Conservation (phyloP, 2,329 filamentous ascomycete species). For the Lachnellula cervina region DNA sequence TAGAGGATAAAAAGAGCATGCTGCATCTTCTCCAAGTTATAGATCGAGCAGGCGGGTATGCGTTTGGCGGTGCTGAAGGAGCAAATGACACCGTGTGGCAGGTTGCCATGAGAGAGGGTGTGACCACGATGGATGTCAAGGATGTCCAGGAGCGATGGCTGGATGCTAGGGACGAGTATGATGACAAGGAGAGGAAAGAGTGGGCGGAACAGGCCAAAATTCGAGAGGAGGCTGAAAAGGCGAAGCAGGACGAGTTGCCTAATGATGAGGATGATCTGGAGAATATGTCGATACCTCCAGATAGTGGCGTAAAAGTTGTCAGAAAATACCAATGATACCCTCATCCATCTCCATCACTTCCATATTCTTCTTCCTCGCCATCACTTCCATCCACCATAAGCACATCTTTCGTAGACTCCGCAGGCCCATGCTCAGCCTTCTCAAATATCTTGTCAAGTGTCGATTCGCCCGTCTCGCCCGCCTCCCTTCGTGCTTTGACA, state of each 20-base stretch:
- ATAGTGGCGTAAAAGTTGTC: conserved; percentile 65
- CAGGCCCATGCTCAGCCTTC: conserved; percentile 17
- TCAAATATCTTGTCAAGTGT: conserved; percentile 39
- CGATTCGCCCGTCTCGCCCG: conserved; percentile 36
- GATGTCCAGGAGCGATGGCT: conserved; percentile 97
- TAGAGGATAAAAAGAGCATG: conserved; percentile 97
- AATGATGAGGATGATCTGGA: conserved; percentile 40
- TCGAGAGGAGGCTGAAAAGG: conserved; percentile 35
- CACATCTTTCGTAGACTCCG: conserved; percentile 35
- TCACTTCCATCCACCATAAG: conserved; percentile 43
- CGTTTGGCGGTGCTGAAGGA: conserved; percentile 84
- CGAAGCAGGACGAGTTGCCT: conserved; percentile 31
- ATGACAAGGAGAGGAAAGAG: conserved; percentile 69
- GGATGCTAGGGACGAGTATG: conserved; percentile 82
- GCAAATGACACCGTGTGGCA: conserved; percentile 98
- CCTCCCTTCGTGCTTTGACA: conserved; percentile 54
- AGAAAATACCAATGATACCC: conserved; percentile 54
- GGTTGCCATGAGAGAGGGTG: conserved; percentile 78
- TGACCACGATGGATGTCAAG: conserved; percentile 70
- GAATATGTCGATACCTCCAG: conserved; percentile 45
- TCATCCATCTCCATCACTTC: conserved; percentile 40
- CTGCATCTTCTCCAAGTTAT: conserved; percentile 85
- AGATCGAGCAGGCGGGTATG: conserved; percentile 87
- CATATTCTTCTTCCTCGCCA: conserved; percentile 42
- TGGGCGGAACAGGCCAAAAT: conserved; percentile 69